Conservation (phyloP, 2,329 filamentous ascomycete species). For the Microcera coccophila region DNA sequence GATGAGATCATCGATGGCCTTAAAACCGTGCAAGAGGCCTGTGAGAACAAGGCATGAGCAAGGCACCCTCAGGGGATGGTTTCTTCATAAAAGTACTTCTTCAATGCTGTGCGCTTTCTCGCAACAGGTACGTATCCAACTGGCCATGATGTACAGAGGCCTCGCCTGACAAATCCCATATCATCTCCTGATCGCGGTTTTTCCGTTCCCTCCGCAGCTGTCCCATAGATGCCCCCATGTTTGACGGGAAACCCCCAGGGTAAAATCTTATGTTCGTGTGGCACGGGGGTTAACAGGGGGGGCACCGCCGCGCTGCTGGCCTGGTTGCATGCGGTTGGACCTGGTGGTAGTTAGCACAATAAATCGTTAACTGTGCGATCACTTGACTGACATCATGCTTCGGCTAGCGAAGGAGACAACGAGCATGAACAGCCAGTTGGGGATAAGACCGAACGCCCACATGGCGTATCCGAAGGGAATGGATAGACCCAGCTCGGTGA, state of each 20-base stretch:
- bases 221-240: no score
- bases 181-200: no score
- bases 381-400: slow-evolving; percentile 67
- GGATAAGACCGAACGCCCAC: slow-evolving; percentile 62
- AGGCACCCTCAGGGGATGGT: no score
- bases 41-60: slow-evolving; percentile 45
- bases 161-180: no score
- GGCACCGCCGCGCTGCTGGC: slow-evolving; percentile 13
- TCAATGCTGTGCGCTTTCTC: no score
- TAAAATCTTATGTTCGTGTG: no score
- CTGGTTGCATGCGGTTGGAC: slow-evolving; percentile 34
- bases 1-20: slow-evolving; percentile 67
- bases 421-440: slow-evolving; percentile 78
- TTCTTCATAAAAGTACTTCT: no score
- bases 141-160: no score
- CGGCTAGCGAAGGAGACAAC: slow-evolving; percentile 68
- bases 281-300: slow-evolving; percentile 2
- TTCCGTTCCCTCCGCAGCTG: no score
- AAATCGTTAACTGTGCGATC: slow-evolving; percentile 1
- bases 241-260: not conserved
- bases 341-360: slow-evolving; percentile 30
- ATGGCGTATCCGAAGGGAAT: slow-evolving; percentile 64
- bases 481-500: slow-evolving; percentile 59
- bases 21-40: slow-evolving; percentile 52
- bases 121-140: no score